A percentile compares a stretch with the other conserved stretches of the same genome.
These are phyloP conservation scores for Penicillium silybi DNA, from an alignment of 495 filamentous ascomycete genomes.

Conservation along the genomic window DNA sequence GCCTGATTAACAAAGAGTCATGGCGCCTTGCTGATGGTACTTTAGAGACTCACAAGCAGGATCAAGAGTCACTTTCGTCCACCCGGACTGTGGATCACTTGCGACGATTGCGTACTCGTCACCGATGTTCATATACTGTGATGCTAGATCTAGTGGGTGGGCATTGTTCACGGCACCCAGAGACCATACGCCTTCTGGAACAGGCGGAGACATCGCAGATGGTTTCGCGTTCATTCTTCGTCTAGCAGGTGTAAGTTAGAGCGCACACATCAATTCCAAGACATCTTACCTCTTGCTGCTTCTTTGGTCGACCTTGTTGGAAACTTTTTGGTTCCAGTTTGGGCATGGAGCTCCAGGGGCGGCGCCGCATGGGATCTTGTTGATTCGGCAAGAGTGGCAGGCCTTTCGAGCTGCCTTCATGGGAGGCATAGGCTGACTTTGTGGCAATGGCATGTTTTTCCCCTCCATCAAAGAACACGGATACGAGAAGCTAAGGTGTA, in stretches of 20 bases:
- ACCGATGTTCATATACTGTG: background rate
- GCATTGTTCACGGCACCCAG: background rate
- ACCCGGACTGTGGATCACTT: background rate
- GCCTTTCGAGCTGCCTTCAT: background rate
- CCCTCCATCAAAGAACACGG: background rate
- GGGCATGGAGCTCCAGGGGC: conserved; percentile 7
- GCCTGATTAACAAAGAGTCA: no score
- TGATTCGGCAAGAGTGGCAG: conserved; percentile 7
- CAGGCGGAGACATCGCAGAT: background rate
- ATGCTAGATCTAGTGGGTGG: background rate
- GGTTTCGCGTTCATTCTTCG: background rate
- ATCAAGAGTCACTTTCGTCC: background rate
- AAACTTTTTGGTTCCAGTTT: conserved; percentile 8
- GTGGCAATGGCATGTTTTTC: background rate
- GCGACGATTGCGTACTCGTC: background rate
- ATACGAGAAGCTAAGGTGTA: background rate
- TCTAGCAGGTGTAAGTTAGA: background rate
- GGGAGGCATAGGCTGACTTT: background rate
- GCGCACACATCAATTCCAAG: background rate
- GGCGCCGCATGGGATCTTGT: conserved; percentile 12
- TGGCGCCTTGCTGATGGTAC: no score
- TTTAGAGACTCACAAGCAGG: background rate
- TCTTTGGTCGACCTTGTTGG: conserved; percentile 1
- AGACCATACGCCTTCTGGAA: background rate
- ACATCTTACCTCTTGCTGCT: conserved; percentile 1